A percentile compares a stretch with the other conserved stretches of the same genome.
Evolutionary conservation across 148 eudicot genomes (phyloP).

Genomic region (Silene latifolia): DNA sequence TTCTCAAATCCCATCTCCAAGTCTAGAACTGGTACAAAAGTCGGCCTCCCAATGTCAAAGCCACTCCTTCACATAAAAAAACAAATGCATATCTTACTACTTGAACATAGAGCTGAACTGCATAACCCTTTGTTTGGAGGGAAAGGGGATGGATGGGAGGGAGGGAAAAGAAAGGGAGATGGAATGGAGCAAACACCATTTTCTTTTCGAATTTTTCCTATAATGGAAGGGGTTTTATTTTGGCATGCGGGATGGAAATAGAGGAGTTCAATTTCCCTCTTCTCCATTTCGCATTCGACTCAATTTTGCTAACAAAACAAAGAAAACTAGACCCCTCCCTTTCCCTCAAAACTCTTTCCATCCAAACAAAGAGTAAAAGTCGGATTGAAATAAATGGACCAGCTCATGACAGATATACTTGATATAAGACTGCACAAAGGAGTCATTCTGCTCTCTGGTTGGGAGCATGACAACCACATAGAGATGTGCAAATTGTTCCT

Average conservation of each 20-base stretch:
- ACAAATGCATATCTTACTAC: background rate
- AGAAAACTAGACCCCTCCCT: background rate
- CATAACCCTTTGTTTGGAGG: background rate
- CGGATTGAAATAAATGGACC: background rate
- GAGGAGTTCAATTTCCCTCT: background rate
- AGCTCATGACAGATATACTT: constrained; percentile 43
- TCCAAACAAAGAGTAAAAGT: background rate
- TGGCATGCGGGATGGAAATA: background rate
- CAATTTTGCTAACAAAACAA: background rate
- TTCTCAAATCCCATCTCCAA: constrained; percentile 94
- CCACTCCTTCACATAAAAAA: constrained; percentile 50
- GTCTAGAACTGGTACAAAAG: constrained; percentile 73
- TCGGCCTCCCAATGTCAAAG: constrained; percentile 74
- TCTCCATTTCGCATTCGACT: background rate
- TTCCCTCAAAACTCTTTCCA: background rate
- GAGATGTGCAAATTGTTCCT: constrained; percentile 78
- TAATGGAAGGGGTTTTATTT: background rate
- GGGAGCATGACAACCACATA: constrained; percentile 83
- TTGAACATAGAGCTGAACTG: constrained; percentile 11
- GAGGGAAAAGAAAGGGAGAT: background rate
- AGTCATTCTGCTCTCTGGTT: constrained; percentile 75
- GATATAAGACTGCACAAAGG: constrained; percentile 69
- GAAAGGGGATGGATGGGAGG: background rate
- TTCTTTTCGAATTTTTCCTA: background rate
- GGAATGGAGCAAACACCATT: background rate